A percentile compares a stretch with the other conserved stretches of the same genome.
phyloP scores from a whole-genome alignment of 805 yeast genomes.

The Spathaspora girioi region DNA sequence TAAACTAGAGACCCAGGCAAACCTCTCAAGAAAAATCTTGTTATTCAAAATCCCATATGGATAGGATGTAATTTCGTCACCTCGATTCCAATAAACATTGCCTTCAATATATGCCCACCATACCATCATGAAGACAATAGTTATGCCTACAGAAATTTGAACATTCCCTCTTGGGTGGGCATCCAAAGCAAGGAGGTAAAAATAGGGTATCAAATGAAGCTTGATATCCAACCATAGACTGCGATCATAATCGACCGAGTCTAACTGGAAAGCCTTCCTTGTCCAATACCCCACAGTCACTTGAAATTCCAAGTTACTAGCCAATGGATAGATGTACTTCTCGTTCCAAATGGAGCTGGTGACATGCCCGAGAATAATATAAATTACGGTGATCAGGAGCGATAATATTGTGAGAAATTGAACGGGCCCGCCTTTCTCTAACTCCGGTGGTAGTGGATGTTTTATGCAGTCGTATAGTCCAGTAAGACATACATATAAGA shows the following conservation, averaged over 20 bases:
- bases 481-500: background rate
- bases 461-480: slow-evolving; percentile 1
- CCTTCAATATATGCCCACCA: slow-evolving; percentile 14
- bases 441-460: slow-evolving; percentile 15
- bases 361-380: background rate
- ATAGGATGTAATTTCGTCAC: slow-evolving; percentile 2
- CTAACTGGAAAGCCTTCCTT: slow-evolving; percentile 13
- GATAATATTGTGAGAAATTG: slow-evolving; percentile 24
- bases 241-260: slow-evolving; percentile 14
- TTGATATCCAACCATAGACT: slow-evolving; percentile 16
- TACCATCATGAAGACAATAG: slow-evolving; percentile 5
- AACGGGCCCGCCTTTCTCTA: slow-evolving; percentile 18
- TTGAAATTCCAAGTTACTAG: slow-evolving; percentile 18
- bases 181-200: slow-evolving; percentile 11
- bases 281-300: slow-evolving; percentile 23
- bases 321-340: slow-evolving; percentile 7
- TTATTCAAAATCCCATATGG: slow-evolving; percentile 10
- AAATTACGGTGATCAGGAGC: slow-evolving; percentile 8
- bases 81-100: slow-evolving; percentile 11
- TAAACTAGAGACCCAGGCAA: slow-evolving; percentile 4
- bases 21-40: background rate
- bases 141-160: slow-evolving; percentile 1
- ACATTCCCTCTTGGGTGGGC: background rate
- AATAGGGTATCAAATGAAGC: slow-evolving; percentile 24
- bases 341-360: background rate